phyloP scores from a whole-genome alignment of 148 eudicot species.

The Limonium bicolor region DNA sequence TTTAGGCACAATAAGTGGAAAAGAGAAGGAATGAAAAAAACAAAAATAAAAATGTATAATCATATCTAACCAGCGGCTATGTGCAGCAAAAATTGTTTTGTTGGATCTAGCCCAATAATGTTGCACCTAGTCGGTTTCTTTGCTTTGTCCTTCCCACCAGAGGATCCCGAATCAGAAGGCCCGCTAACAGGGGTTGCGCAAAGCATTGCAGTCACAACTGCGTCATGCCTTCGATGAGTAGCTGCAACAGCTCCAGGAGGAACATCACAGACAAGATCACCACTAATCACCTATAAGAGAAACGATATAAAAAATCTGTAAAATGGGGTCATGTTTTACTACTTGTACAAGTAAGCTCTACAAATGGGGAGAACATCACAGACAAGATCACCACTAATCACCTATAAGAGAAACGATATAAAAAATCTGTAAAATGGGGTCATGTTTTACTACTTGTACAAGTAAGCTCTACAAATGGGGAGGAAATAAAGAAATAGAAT shows the following conservation, averaged over 20 bases:
- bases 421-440: background rate
- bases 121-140: slow-evolving; percentile 74
- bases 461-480: too few relatives aligned
- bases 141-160: slow-evolving; percentile 85
- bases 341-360: too few relatives aligned
- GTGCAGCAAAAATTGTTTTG: slow-evolving; percentile 73
- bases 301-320: background rate
- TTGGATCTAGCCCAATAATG: slow-evolving; percentile 72
- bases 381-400: slow-evolving; percentile 94
- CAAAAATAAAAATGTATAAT: too few relatives aligned
- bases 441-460: background rate
- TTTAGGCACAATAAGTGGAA: too few relatives aligned
- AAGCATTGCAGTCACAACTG: slow-evolving; percentile 81
- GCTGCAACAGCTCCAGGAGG: slow-evolving; percentile 96
- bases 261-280: slow-evolving; percentile 91
- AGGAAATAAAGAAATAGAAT: too few relatives aligned
- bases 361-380: slow-evolving; percentile 91
- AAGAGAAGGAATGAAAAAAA: too few relatives aligned
- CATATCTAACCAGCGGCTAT: slow-evolving; percentile 70
- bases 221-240: slow-evolving; percentile 93
- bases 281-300: slow-evolving; percentile 69
- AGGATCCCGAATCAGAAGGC: slow-evolving; percentile 59
- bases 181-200: slow-evolving; percentile 86
- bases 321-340: background rate
- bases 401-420: slow-evolving; percentile 25